Base-by-base conservation (phyloP, 306 rosid genomes). In the Dicorynia guianensis region DNA sequence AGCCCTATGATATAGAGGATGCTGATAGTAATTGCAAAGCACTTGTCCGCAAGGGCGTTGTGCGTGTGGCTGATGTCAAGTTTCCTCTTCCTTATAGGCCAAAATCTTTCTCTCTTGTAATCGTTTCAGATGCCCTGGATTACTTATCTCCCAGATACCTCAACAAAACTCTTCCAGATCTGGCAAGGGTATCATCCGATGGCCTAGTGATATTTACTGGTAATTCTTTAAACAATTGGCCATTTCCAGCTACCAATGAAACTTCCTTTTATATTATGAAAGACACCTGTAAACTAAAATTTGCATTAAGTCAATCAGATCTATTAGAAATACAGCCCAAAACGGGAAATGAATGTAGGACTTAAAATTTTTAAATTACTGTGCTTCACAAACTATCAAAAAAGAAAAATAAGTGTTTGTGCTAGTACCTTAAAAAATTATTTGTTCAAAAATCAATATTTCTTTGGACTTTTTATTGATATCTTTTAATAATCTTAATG, bases 1-100 rank as follows among this genome's bases (percentile, higher is more conserved):
- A 91, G 60, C 97, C 97, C 14, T 91, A 89, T 20, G 93, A 89
- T 70, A 72, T 78, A 66, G 97, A 89, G 81, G 97, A 89, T 58
- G 87, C 80, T n/a, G 90, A 85, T 80, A 71, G 76, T 71, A 58
- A 54, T 59, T 91, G 93, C 86, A 86, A 78, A 74, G 42, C 87
- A 74, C 92, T 86, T 72, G 87, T 91, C 57, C 82, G 63, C 65
- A 86, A 71, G 75, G 89, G 88, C 83, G 44, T 77, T 38, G 90
- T 91, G 76, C 90, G 91, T 35, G 91, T 91, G 39, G 77, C 88
- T 40, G 93, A 91, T 77, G 82, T 88, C 85, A 88, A 88, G 79
- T 88, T 87, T 83, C 89, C 85, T 54, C 91, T 91, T 75, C 90
- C 96, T 3, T 91, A 91, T 66, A 81, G 93, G 81, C 86, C 85